These are phyloP conservation scores for Ogataea allantospora DNA, from an alignment of 805 yeast species.

Conservation along the genomic window DNA sequence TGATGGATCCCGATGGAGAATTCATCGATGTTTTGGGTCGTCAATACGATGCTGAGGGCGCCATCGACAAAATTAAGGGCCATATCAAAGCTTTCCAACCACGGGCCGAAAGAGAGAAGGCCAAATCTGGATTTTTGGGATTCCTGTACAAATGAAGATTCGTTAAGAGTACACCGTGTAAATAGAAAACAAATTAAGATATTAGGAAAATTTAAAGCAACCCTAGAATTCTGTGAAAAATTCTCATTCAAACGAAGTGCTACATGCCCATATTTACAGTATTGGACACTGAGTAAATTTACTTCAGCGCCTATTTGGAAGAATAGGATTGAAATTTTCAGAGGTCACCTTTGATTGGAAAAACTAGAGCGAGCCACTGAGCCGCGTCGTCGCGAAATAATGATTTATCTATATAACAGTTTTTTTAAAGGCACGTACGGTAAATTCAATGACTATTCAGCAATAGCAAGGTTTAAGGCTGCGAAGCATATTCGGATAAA, in stretches of 20 bases:
- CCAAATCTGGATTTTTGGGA: slow-evolving; percentile 59
- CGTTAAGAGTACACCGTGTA: slow-evolving; percentile 1
- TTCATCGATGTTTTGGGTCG: slow-evolving; percentile 94
- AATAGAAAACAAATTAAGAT: background rate
- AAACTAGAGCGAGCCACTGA: slow-evolving; percentile 1
- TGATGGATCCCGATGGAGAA: slow-evolving; percentile 98
- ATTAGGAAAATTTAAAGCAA: background rate
- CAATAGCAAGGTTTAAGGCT: too few relatives aligned
- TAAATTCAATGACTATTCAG: background rate
- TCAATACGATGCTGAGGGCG: slow-evolving; percentile 77
- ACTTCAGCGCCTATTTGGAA: slow-evolving; percentile 1
- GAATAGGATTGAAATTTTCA: slow-evolving; percentile 4
- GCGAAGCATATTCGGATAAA: too few relatives aligned
- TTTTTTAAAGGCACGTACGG: slow-evolving; percentile 3
- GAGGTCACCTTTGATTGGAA: background rate
- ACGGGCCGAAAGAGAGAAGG: slow-evolving; percentile 61
- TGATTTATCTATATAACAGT: slow-evolving; percentile 1
- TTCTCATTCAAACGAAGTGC: slow-evolving; percentile 3
- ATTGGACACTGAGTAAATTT: background rate
- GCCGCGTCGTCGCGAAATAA: slow-evolving; percentile 1
- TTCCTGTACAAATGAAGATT: slow-evolving; percentile 46
- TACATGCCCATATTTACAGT: slow-evolving; percentile 2
- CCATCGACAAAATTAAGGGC: slow-evolving; percentile 70
- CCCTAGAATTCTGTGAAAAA: background rate
- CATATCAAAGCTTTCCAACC: slow-evolving; percentile 79